These are phyloP conservation scores for Cymbopogon flexuosus DNA, from an alignment of 202 grass and related monocot species.

Conservation along the genomic window DNA sequence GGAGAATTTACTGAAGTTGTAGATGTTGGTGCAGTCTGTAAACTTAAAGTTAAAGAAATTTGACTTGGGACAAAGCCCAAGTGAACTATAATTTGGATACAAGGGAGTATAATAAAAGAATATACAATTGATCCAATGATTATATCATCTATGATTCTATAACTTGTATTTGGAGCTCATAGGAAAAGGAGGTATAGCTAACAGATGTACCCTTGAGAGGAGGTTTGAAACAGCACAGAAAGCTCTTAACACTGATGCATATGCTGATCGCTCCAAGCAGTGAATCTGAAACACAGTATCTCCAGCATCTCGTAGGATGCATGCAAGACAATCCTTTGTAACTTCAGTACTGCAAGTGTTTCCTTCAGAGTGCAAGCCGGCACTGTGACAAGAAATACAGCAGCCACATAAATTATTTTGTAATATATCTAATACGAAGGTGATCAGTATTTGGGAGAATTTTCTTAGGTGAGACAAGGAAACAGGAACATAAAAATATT, in stretches of 20 bases:
- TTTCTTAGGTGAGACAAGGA: background rate
- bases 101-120: background rate
- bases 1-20: background rate
- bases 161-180: background rate
- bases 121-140: slow-evolving; percentile 1
- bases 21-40: background rate
- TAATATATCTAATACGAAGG: background rate
- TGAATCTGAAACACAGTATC: slow-evolving; percentile 51
- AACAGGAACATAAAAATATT: background rate
- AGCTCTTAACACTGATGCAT: slow-evolving; percentile 42
- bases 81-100: background rate
- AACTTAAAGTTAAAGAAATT: background rate
- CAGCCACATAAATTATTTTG: slow-evolving; percentile 1
- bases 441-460: background rate
- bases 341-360: background rate
- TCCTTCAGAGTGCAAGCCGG: slow-evolving; percentile 4
- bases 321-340: slow-evolving; percentile 14
- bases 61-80: background rate
- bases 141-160: slow-evolving; percentile 1
- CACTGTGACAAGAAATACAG: slow-evolving; percentile 13
- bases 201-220: slow-evolving; percentile 53
- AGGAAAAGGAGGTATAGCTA: background rate
- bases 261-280: slow-evolving; percentile 49
- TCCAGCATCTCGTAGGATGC: slow-evolving; percentile 25
- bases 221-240: slow-evolving; percentile 49